phyloP scores from a whole-genome alignment of 768 basidiomycete species.

The Lactifluus volemus region DNA sequence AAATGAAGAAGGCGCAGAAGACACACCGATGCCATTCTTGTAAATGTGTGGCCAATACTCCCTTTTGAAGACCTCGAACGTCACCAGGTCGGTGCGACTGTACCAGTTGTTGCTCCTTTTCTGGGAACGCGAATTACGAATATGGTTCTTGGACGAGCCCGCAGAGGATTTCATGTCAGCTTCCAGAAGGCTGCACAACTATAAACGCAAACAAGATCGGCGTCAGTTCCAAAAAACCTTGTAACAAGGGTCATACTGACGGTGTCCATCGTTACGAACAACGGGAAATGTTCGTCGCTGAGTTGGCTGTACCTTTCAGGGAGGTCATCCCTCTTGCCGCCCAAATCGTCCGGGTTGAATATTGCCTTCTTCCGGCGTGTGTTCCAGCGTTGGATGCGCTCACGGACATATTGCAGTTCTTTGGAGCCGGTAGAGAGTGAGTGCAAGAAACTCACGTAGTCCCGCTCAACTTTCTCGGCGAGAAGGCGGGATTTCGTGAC shows the following conservation, averaged over 20 bases:
- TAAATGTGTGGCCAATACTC: constrained; percentile 56
- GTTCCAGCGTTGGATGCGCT: constrained; percentile 18
- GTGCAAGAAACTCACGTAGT: constrained; percentile 44
- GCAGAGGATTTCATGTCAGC: constrained; percentile 29
- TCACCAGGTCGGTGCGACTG: constrained; percentile 23
- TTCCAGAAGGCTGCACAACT: constrained; percentile 45
- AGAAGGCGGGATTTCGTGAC: constrained; percentile 62
- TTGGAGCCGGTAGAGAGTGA: constrained; percentile 33
- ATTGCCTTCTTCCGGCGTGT: constrained; percentile 23
- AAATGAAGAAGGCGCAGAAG: not conserved
- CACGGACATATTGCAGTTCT: constrained; percentile 33
- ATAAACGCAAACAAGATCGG: not conserved
- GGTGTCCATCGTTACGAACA: constrained; percentile 59
- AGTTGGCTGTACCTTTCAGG: constrained; percentile 49
- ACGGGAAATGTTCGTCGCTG: constrained; percentile 52
- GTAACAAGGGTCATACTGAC: constrained; percentile 27
- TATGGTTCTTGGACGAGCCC: not conserved
- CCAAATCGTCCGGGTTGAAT: constrained; percentile 37
- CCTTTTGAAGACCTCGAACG: constrained; percentile 39
- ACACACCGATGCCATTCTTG: constrained; percentile 43
- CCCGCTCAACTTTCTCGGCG: constrained; percentile 61
- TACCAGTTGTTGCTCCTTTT: not conserved
- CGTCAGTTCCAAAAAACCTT: not conserved
- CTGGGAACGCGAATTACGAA: not conserved
- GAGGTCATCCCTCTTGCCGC: constrained; percentile 33